A percentile compares a stretch with the other conserved stretches of the same genome.
These are phyloP conservation scores for Apiospora kogelbergensis DNA, from an alignment of 2,329 filamentous ascomycete genomes.

Conservation along the genomic window DNA sequence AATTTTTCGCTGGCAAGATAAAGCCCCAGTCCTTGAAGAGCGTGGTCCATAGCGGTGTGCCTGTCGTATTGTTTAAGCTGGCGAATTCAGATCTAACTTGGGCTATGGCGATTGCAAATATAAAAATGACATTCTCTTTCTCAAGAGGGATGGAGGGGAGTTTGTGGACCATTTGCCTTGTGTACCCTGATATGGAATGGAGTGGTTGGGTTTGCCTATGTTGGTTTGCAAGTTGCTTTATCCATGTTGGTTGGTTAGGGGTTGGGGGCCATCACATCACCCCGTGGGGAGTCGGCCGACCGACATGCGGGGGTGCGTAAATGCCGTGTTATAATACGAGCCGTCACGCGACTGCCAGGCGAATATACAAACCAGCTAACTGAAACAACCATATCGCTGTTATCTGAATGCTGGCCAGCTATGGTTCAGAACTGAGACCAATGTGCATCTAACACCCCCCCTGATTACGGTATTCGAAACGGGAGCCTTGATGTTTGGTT, in stretches of 20 bases:
- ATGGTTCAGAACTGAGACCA: too few species aligned
- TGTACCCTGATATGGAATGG: background rate
- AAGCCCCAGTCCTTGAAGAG: background rate
- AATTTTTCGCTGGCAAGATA: background rate
- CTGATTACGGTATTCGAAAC: too few species aligned
- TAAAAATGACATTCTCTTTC: background rate
- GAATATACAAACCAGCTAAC: too few species aligned
- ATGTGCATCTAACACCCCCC: too few species aligned
- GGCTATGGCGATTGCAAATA: background rate
- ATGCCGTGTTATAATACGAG: too few species aligned
- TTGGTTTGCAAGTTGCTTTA: background rate
- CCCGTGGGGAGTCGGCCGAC: too few species aligned
- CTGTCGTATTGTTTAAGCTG: background rate
- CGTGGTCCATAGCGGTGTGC: background rate
- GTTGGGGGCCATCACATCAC: too few species aligned
- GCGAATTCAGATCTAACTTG: background rate
- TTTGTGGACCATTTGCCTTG: background rate
- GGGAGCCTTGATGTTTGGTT: too few species aligned
- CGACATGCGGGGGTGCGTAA: too few species aligned
- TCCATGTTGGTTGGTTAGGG: background rate
- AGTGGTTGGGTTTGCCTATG: background rate
- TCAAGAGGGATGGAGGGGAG: background rate
- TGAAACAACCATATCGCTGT: too few species aligned
- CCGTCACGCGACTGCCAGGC: too few species aligned
- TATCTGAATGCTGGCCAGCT: too few species aligned